A percentile compares a stretch with the other conserved stretches of the same genome.
Evolutionary conservation across 306 rosid genomes (phyloP).

Genomic region (Citrullus mucosospermus): DNA sequence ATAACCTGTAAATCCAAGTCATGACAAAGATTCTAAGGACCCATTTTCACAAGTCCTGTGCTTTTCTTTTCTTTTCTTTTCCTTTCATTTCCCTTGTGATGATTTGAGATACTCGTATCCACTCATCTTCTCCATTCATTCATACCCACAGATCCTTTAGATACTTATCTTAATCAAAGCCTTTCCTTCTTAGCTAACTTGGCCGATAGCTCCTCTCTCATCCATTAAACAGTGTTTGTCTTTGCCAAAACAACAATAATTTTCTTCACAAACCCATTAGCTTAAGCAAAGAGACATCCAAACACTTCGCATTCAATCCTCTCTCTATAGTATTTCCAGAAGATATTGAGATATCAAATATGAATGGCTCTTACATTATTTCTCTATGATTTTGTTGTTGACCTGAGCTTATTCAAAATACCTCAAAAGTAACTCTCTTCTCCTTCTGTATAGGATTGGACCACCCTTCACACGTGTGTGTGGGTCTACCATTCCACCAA

Average conservation of each 20-base stretch:
- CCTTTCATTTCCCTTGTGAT: neutral
- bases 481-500: conserved; percentile 39
- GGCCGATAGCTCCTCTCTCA: neutral
- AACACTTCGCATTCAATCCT: neutral
- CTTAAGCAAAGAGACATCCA: neutral
- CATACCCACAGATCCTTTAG: conserved; percentile 1
- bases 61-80: neutral
- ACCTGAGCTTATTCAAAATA: conserved; percentile 32
- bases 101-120: neutral
- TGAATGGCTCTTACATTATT: conserved; percentile 26
- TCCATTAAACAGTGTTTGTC: conserved; percentile 17
- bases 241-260: neutral
- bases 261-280: neutral
- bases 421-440: conserved; percentile 40
- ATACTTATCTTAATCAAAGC: neutral
- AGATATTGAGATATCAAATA: neutral
- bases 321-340: neutral
- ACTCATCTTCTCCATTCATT: neutral
- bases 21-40: conserved; percentile 9
- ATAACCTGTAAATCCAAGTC: conserved; percentile 8
- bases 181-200: neutral
- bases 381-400: conserved; percentile 61
- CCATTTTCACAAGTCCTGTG: conserved; percentile 1
- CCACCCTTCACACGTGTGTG: conserved; percentile 67
- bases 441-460: conserved; percentile 21